These are phyloP conservation scores for Pseudognaphalium luteoalbum DNA, from an alignment of 129 eudicot species.

Conservation along the genomic window DNA sequence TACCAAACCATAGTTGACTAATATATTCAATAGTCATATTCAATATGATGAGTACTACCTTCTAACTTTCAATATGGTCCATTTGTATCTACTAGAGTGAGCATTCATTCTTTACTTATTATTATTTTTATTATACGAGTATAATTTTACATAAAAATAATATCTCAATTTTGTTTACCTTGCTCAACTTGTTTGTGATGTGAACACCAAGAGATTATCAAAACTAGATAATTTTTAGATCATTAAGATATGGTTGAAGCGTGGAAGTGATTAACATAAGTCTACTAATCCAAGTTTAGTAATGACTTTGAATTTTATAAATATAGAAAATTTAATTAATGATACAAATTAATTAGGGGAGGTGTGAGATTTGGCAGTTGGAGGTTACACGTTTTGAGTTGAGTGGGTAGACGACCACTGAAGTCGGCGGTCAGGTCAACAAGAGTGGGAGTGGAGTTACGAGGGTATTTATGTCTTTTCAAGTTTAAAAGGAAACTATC, in stretches of 20 bases:
- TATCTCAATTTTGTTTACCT: too few relatives aligned
- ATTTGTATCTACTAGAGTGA: background rate
- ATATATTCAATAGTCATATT: slow-evolving; percentile 22
- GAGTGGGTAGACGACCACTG: slow-evolving; percentile 43
- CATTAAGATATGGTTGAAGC: background rate
- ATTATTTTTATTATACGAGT: too few relatives aligned
- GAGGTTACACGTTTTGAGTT: slow-evolving; percentile 21
- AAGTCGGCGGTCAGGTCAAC: slow-evolving; percentile 60
- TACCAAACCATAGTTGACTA: slow-evolving; percentile 47
- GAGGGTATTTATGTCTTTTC: slow-evolving; percentile 32
- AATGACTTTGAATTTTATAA: background rate
- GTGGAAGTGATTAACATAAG: background rate
- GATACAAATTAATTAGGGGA: too few relatives aligned
- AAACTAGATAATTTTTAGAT: background rate
- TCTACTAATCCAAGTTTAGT: background rate
- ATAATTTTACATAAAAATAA: too few relatives aligned
- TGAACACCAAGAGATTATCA: background rate
- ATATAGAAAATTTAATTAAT: too few relatives aligned
- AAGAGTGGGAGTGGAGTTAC: slow-evolving; percentile 38
- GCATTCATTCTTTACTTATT: background rate
- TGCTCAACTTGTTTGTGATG: background rate
- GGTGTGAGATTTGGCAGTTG: slow-evolving; percentile 9
- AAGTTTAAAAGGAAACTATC: slow-evolving; percentile 25
- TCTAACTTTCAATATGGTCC: slow-evolving; percentile 5
- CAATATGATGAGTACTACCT: slow-evolving; percentile 24